These are phyloP conservation scores for Trypanosomatidae sp. DNA, from an alignment of 208 protist genomes.

Conservation along the genomic window DNA sequence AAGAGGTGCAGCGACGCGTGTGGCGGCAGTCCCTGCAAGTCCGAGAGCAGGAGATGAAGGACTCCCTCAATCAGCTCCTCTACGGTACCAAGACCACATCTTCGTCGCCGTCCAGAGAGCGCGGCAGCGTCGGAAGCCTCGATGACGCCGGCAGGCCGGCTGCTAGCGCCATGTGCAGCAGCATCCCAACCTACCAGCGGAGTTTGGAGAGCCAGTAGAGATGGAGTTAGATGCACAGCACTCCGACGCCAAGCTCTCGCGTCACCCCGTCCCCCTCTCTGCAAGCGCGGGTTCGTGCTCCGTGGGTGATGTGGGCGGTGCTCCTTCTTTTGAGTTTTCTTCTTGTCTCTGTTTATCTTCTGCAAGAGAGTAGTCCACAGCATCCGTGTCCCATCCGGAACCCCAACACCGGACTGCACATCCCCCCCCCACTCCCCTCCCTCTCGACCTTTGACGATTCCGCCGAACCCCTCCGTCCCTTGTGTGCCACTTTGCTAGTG, in stretches of 20 bases:
- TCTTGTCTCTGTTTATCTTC: not conserved
- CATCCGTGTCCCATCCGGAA: not conserved
- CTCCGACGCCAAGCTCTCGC: not conserved
- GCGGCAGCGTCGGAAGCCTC: not conserved
- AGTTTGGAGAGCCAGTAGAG: constrained; percentile 2
- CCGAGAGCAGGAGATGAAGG: constrained; percentile 23
- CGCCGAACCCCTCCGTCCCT: not conserved
- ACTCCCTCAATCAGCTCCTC: constrained; percentile 25
- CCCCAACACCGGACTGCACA: not conserved
- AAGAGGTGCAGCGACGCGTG: constrained; percentile 2
- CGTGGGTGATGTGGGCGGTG: not conserved
- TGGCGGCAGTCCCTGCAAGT: constrained; percentile 17
- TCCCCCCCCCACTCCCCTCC: not conserved
- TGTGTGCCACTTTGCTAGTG: not conserved
- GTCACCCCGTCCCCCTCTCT: not conserved
- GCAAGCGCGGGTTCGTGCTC: not conserved
- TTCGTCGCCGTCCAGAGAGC: constrained; percentile 2
- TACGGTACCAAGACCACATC: not conserved
- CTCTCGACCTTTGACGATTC: not conserved
- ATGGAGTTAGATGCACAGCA: not conserved
- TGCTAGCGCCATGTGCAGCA: constrained; percentile 14
- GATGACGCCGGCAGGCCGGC: not conserved
- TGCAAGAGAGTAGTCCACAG: not conserved
- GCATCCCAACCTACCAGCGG: constrained; percentile 16
- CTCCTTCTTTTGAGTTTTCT: not conserved